Evolutionary conservation across 2,329 filamentous ascomycete genomes (phyloP).

Genomic region (Apiospora arundinis): DNA sequence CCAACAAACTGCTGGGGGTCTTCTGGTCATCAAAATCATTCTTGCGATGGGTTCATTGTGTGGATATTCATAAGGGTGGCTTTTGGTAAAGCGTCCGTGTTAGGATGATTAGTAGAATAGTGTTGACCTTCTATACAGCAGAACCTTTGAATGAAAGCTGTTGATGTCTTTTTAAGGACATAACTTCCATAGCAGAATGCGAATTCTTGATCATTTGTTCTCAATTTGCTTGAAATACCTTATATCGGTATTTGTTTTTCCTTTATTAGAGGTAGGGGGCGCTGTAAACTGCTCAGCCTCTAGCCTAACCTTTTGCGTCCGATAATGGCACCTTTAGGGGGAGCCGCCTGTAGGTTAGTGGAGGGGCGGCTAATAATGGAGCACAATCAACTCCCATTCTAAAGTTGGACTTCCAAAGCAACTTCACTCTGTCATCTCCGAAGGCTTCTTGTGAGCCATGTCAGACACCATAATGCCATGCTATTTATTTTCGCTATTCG

Average conservation of each 20-base stretch:
- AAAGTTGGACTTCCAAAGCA: not conserved
- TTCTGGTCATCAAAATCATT: slow-evolving; percentile 39
- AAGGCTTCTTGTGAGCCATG: slow-evolving; percentile 10
- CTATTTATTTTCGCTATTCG: not conserved
- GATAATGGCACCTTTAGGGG: not conserved
- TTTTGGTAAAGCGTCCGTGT: not conserved
- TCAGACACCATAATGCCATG: slow-evolving; percentile 3
- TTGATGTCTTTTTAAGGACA: not conserved
- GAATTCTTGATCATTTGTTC: not conserved
- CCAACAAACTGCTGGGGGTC: slow-evolving; percentile 38
- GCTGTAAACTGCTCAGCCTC: not conserved
- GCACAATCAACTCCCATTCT: not conserved
- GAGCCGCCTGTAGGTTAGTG: not conserved
- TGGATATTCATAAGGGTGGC: slow-evolving; percentile 3
- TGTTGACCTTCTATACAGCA: slow-evolving; percentile 3
- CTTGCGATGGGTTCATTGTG: slow-evolving; percentile 9
- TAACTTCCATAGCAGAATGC: slow-evolving; percentile 10
- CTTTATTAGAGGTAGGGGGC: not conserved
- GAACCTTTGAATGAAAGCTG: not conserved
- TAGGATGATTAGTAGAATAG: slow-evolving; percentile 3
- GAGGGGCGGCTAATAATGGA: slow-evolving; percentile 21
- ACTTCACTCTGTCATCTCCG: slow-evolving; percentile 17
- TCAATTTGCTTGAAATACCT: too few species aligned
- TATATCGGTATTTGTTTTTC: too few species aligned
- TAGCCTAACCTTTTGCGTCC: not conserved